These are phyloP conservation scores for Colletotrichum shisoi DNA, from an alignment of 2,329 filamentous ascomycete genomes.

Conservation along the genomic window DNA sequence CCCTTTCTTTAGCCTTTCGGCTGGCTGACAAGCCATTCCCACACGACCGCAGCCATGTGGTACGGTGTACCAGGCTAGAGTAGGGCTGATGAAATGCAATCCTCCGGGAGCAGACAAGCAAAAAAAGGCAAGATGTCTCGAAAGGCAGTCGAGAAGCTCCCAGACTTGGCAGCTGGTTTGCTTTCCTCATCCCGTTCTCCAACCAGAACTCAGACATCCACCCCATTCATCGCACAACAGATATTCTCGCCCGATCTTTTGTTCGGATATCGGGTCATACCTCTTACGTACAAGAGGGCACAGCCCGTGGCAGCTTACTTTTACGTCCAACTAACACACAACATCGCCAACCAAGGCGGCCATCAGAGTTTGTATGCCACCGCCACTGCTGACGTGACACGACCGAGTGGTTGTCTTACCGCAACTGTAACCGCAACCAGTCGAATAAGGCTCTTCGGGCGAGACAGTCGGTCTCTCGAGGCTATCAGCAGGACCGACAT, in stretches of 20 bases:
- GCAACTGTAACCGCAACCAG: conserved; percentile 22
- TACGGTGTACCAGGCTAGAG: neutral
- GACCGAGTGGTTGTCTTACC: conserved; percentile 10
- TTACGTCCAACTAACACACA: conserved; percentile 3
- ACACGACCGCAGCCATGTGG: conserved; percentile 20
- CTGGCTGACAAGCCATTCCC: conserved; percentile 1
- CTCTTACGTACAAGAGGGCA: conserved; percentile 17
- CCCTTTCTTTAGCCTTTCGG: conserved; percentile 19
- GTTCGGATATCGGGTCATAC: conserved; percentile 13
- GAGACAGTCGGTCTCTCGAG: neutral
- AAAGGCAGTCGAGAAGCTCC: neutral
- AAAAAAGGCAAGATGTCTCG: conserved; percentile 1
- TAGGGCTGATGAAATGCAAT: conserved; percentile 9
- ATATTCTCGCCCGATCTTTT: conserved; percentile 18
- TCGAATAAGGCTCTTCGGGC: conserved; percentile 4
- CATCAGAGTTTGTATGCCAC: conserved; percentile 11
- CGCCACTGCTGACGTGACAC: conserved; percentile 16
- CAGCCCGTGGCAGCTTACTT: conserved; percentile 14
- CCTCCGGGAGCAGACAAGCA: conserved; percentile 13
- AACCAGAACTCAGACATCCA: conserved; percentile 22
- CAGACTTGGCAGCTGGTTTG: conserved; percentile 6
- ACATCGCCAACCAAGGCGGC: conserved; percentile 14
- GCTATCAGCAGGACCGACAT: neutral
- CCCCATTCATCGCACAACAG: conserved; percentile 18
- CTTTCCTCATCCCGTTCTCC: conserved; percentile 20